phyloP scores from a whole-genome alignment of 768 basidiomycete genomes.

The Obba rivulosa region DNA sequence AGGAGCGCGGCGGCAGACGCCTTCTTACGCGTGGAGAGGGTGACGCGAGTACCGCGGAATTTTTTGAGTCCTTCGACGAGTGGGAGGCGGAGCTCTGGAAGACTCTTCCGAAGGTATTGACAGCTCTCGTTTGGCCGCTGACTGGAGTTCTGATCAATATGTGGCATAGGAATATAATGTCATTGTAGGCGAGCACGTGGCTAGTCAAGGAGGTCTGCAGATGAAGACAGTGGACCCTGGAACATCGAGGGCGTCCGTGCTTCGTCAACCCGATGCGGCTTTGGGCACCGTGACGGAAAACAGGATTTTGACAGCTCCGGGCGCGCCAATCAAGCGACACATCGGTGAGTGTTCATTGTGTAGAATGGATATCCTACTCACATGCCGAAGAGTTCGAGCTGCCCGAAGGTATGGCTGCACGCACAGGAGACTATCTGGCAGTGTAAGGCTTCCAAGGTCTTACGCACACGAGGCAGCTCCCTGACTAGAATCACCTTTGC shows the following conservation, averaged over 20 bases:
- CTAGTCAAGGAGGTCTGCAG: slow-evolving; percentile 14
- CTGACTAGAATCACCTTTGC: background rate
- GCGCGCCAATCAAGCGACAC: slow-evolving; percentile 36
- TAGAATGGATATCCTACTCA: background rate
- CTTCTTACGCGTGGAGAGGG: slow-evolving; percentile 35
- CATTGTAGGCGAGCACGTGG: background rate
- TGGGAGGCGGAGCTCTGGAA: slow-evolving; percentile 37
- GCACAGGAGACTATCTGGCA: slow-evolving; percentile 44
- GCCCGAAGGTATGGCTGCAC: slow-evolving; percentile 32
- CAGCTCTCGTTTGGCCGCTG: no score
- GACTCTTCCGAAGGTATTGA: slow-evolving; percentile 26
- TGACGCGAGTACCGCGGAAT: slow-evolving; percentile 36
- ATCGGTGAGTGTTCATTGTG: slow-evolving; percentile 32
- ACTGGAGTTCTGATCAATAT: background rate
- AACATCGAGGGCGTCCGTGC: slow-evolving; percentile 27
- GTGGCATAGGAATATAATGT: slow-evolving; percentile 25
- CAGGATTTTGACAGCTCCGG: slow-evolving; percentile 32
- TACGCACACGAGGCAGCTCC: background rate
- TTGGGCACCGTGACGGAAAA: slow-evolving; percentile 37
- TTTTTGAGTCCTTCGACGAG: slow-evolving; percentile 41
- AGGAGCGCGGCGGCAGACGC: slow-evolving; percentile 29
- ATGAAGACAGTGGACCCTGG: slow-evolving; percentile 28
- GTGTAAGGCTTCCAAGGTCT: slow-evolving; percentile 23
- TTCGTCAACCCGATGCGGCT: slow-evolving; percentile 34
- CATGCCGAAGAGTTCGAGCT: slow-evolving; percentile 31